Base-by-base conservation (phyloP, 2,329 filamentous ascomycete genomes). In the Ampelomyces quisqualis region DNA sequence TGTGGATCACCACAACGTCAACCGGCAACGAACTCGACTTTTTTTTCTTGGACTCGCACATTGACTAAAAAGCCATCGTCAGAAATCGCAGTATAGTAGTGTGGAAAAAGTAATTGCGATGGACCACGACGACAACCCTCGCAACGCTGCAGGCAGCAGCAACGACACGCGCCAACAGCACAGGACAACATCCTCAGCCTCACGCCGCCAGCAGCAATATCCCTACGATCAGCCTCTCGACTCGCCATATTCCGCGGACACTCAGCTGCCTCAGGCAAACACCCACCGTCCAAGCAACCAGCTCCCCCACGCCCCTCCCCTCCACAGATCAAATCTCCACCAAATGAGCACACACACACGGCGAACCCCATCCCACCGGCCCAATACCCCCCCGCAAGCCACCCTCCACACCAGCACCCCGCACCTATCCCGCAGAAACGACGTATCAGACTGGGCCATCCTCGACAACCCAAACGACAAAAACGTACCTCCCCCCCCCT, bases 71-170 rank as follows among this genome's bases (percentile, higher is more conserved):
- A n/a, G n/a, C n/a, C n/a, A n/a, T n/a, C n/a, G n/a, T n/a, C n/a
- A n/a, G n/a, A n/a, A n/a, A n/a, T n/a, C n/a, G n/a, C n/a, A n/a
- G n/a, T n/a, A n/a, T n/a, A n/a, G n/a, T n/a, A n/a, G n/a, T 24
- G 15, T 14, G 20, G 22, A 35, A 35, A 27, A 14, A 20, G 13
- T 4, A 19, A 27, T 8, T 18, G 10, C 14, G 1, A 39, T 45
- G 45, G 17, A 9, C 0, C 18, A 23, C 9, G 15, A 7, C 9
- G 23, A n/a, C 15, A 19, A 21, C 1, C 9, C 26, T 11, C 38
- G 29, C 43, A 38, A 40, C 22, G 33, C 35, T 40, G 39, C 15
- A 49, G 39, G 46, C 43, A 43, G 43, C 43, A 46, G 24, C 38
- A 11, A 34, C 35, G 14, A 13, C 15, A 13, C 17, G 5, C 26